phyloP scores from a whole-genome alignment of 768 basidiomycete species.

The Lactarius quietus region DNA sequence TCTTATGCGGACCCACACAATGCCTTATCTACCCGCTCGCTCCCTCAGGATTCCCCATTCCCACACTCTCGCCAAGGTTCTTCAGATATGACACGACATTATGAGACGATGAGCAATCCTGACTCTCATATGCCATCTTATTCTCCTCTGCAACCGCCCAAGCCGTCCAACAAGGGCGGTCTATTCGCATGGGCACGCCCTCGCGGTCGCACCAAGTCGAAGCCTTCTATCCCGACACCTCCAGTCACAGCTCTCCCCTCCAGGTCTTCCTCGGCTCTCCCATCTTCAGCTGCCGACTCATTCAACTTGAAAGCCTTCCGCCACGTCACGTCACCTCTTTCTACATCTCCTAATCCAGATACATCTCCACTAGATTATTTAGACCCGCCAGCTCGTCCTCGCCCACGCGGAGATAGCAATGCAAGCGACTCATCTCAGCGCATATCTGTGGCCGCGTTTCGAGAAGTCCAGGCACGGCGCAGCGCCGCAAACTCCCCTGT shows the following conservation, averaged over 20 bases:
- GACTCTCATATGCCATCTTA: slow-evolving; percentile 17
- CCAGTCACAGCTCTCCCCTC: slow-evolving; percentile 25
- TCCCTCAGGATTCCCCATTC: slow-evolving; percentile 41
- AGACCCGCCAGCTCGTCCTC: slow-evolving; percentile 39
- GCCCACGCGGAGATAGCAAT: slow-evolving; percentile 55
- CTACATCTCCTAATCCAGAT: slow-evolving; percentile 29
- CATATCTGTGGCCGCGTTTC: slow-evolving; percentile 78
- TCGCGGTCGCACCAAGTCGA: slow-evolving; percentile 40
- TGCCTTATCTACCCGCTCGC: slow-evolving; percentile 59
- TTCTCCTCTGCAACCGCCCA: slow-evolving; percentile 15
- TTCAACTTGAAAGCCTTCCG: slow-evolving; percentile 77
- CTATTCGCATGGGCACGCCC: slow-evolving; percentile 43
- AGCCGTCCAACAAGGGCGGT: slow-evolving; percentile 36
- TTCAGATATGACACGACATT: slow-evolving; percentile 1
- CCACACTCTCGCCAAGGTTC: not conserved
- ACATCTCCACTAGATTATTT: slow-evolving; percentile 27
- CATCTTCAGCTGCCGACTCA: slow-evolving; percentile 35
- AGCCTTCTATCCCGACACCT: slow-evolving; percentile 34
- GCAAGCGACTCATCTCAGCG: slow-evolving; percentile 67
- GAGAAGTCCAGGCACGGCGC: slow-evolving; percentile 69
- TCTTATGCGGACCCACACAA: slow-evolving; percentile 50
- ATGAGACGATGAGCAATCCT: slow-evolving; percentile 29
- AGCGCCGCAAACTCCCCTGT: slow-evolving; percentile 59
- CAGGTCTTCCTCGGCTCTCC: slow-evolving; percentile 25
- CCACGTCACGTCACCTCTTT: slow-evolving; percentile 53